Base-by-base conservation (phyloP, 495 filamentous ascomycete genomes). In the Neurospora sp. region DNA sequence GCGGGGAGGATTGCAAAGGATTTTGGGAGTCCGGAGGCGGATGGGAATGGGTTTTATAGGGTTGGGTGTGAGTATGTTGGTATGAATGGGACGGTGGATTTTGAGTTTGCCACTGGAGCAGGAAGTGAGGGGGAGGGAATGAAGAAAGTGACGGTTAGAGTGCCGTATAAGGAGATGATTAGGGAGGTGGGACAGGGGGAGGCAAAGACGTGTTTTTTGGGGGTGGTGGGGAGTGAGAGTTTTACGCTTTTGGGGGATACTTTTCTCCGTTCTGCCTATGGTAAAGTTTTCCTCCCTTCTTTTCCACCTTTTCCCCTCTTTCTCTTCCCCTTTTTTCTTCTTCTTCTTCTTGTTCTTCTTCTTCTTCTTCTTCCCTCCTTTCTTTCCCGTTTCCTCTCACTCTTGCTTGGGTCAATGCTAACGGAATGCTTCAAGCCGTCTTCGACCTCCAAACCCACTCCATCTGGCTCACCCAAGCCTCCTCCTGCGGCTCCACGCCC, bases 201-300 rank as follows among this genome's bases (percentile, higher is more conserved):
- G 2, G 87, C 17, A 80, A 80, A 82, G 15, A 83, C 88, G 6
- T 96, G 93, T 76, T 86, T 90, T 71, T 88, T 95, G 71, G 94
- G 94, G n/a, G 92, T 98, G 77, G 86, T 86, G 70, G 88, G 92
- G 4, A 90, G 91, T 34, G 87, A 87, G 7, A 79, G 85, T 21
- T 89, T 88, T 70, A 81, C 86, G 48, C 86, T 97, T 13, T 83
- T 99, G 40, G 96, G 96, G 8, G 96, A 99, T 80, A 98, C 96
- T 0, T 97, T 98, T n/a, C n/a, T n/a, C n/a, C n/a, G n/a, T n/a
- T n/a, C n/a, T n/a, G n/a, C n/a, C n/a, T n/a, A n/a, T n/a, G n/a
- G n/a, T n/a, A n/a, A n/a, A n/a, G n/a, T n/a, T n/a, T n/a, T n/a
- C n/a, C n/a, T n/a, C n/a, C n/a, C n/a, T n/a, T n/a, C n/a, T n/a